Conservation (phyloP, 441 rosid species). For the Pelargonium fulgidum region DNA sequence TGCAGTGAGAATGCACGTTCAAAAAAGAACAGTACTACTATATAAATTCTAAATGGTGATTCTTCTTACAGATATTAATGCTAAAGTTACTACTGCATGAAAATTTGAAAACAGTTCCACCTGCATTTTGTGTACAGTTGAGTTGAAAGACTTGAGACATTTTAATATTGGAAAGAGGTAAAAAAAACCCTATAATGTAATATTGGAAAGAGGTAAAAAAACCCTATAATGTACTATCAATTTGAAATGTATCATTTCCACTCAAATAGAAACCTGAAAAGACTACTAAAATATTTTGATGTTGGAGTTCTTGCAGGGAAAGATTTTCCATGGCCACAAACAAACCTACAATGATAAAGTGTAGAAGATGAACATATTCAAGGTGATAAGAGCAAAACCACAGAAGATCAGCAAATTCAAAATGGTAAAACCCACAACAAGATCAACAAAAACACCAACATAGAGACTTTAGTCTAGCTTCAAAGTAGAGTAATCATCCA, state of each 20-base stretch:
- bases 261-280: background rate
- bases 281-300: background rate
- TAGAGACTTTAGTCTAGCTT: background rate
- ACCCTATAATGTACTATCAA: background rate
- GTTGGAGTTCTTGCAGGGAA: background rate
- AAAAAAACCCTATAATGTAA: background rate
- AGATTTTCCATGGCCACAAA: background rate
- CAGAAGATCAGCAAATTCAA: constrained; percentile 1
- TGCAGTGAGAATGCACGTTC: background rate
- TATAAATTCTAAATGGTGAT: background rate
- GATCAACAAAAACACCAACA: background rate
- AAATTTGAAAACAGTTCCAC: background rate
- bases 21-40: background rate
- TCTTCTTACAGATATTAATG: background rate
- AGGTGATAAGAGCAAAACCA: background rate
- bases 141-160: background rate
- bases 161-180: background rate
- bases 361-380: background rate
- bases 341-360: background rate
- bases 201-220: background rate
- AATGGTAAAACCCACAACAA: background rate
- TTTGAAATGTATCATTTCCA: background rate
- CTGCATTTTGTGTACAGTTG: constrained; percentile 1
- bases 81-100: background rate
- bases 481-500: background rate